Conservation (phyloP, 2,329 filamentous ascomycete species). For the Cadophora malorum region DNA sequence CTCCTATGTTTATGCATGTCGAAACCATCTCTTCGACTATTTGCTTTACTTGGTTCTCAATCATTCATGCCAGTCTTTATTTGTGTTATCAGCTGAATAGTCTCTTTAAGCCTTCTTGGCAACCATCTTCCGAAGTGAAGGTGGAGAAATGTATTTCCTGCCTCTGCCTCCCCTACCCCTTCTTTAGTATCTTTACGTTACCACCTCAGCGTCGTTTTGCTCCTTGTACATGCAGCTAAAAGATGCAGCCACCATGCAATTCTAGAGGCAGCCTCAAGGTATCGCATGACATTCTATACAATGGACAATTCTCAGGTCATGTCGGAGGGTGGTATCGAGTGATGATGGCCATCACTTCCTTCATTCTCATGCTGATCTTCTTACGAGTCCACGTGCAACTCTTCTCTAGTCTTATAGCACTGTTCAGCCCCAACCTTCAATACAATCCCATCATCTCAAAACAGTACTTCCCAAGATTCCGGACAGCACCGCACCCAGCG, state of each 20-base stretch:
- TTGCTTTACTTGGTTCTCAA: not conserved
- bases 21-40: not conserved
- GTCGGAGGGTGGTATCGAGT: not conserved
- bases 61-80: not conserved
- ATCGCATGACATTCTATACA: constrained; percentile 10
- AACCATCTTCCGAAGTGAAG: not conserved
- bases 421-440: not conserved
- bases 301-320: not conserved
- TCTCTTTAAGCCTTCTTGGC: not conserved
- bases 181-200: not conserved
- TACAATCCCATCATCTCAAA: not conserved
- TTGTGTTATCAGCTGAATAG: not conserved
- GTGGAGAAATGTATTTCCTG: constrained; percentile 3
- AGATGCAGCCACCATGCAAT: constrained; percentile 2
- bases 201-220: not conserved
- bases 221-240: not conserved
- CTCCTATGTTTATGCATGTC: not conserved
- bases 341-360: not conserved
- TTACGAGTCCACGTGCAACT: no score
- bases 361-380: not conserved
- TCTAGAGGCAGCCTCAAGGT: not conserved
- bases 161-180: no score
- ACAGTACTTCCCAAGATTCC: not conserved
- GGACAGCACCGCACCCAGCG: not conserved
- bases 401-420: not conserved